Conservation (phyloP, 2,329 filamentous ascomycete species). For the Emmonsiellopsis sp. region DNA sequence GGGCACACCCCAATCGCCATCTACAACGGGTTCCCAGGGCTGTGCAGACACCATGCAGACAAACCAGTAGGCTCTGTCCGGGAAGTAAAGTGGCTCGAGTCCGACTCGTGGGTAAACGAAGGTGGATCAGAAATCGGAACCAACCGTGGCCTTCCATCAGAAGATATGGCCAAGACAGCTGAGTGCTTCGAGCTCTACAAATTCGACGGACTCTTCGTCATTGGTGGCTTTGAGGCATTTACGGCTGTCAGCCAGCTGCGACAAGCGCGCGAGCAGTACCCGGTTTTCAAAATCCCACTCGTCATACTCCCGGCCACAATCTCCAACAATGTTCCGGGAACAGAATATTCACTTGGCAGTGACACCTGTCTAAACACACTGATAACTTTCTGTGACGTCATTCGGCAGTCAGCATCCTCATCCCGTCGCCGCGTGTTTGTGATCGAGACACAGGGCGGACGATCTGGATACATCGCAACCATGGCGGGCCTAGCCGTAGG, state of each 20-base stretch:
- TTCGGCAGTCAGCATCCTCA: slow-evolving; percentile 91
- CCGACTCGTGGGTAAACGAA: slow-evolving; percentile 90
- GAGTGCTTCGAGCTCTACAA: slow-evolving; percentile 75
- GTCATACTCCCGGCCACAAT: slow-evolving; percentile 90
- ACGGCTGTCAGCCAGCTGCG: slow-evolving; percentile 82
- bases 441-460: slow-evolving; percentile 92
- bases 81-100: slow-evolving; percentile 83
- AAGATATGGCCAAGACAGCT: slow-evolving; percentile 76
- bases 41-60: slow-evolving; percentile 83
- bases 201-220: slow-evolving; percentile 83
- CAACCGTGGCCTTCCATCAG: slow-evolving; percentile 82
- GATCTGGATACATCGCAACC: slow-evolving; percentile 87
- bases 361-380: slow-evolving; percentile 95
- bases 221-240: slow-evolving; percentile 95
- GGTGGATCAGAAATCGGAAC: slow-evolving; percentile 97
- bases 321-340: slow-evolving; percentile 96
- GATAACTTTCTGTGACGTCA: slow-evolving; percentile 91
- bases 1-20: slow-evolving; percentile 91
- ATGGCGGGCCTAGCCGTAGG: slow-evolving; percentile 86
- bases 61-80: slow-evolving; percentile 73
- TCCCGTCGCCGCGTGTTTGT: slow-evolving; percentile 92
- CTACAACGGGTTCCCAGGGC: slow-evolving; percentile 92
- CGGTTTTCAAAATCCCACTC: slow-evolving; percentile 86
- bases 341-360: slow-evolving; percentile 91
- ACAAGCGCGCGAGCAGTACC: slow-evolving; percentile 66